phyloP scores from a whole-genome alignment of 148 eudicot species.

The Nepenthes gracilis region DNA sequence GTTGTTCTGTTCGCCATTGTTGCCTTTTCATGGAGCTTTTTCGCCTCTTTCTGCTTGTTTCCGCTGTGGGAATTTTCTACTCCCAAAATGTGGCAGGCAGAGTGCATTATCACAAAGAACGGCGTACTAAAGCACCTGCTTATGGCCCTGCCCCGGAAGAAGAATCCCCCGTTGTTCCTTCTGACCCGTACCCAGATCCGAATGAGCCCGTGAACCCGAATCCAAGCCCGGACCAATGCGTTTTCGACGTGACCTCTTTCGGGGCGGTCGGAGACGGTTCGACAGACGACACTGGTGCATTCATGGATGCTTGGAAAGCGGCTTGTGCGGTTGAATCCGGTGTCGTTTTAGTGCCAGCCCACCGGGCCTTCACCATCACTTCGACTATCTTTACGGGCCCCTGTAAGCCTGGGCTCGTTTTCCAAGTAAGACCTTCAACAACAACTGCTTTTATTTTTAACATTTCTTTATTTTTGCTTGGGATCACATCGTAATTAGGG shows the following conservation, averaged over 20 bases:
- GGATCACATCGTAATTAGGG: background rate
- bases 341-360: conserved; percentile 44
- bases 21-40: background rate
- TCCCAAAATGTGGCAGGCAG: background rate
- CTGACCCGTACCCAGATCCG: conserved; percentile 15
- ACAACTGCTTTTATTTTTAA: background rate
- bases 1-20: too few relatives aligned
- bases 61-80: background rate
- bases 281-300: conserved; percentile 67
- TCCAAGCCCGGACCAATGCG: conserved; percentile 29
- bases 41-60: background rate
- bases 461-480: background rate
- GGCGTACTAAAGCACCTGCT: background rate
- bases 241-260: conserved; percentile 52
- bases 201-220: conserved; percentile 11
- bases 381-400: conserved; percentile 89
- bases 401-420: conserved; percentile 67
- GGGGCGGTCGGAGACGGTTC: conserved; percentile 85
- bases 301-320: conserved; percentile 71
- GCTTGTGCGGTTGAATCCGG: conserved; percentile 69
- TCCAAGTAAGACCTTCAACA: conserved; percentile 38
- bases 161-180: background rate
- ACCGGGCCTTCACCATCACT: conserved; percentile 44
- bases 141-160: background rate
- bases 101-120: background rate